Evolutionary conservation across 192 early-diverging fungal species (phyloP).

Genomic region (Spizellomyces punctatus): DNA sequence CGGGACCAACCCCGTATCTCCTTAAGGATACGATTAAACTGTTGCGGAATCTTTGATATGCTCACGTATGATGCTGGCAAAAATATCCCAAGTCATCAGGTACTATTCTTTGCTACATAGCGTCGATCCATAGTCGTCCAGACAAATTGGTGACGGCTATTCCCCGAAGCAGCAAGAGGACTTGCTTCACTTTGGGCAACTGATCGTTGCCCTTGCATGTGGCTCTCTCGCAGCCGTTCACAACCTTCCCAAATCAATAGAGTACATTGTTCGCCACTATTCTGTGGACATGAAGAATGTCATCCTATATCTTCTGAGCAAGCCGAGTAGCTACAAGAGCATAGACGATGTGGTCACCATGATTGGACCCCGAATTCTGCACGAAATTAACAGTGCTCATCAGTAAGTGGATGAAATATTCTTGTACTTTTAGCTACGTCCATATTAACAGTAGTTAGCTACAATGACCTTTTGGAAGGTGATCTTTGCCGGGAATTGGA

Average conservation of each 20-base stretch:
- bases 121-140: background rate
- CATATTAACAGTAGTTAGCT: constrained; percentile 36
- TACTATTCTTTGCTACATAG: constrained; percentile 5
- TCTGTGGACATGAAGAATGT: constrained; percentile 84
- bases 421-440: background rate
- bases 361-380: constrained; percentile 72
- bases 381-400: constrained; percentile 77
- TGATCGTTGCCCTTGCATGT: constrained; percentile 78
- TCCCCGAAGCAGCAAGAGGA: constrained; percentile 72
- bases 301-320: constrained; percentile 75
- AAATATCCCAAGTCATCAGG: constrained; percentile 62
- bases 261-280: constrained; percentile 74
- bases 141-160: no score
- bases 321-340: constrained; percentile 70
- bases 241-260: constrained; percentile 76
- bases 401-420: constrained; percentile 47
- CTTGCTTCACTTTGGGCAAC: constrained; percentile 76
- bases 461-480: constrained; percentile 79
- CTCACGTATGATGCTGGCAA: constrained; percentile 72
- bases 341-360: constrained; percentile 80
- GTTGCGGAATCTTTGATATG: constrained; percentile 76
- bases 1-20: no score
- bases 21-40: constrained; percentile 67
- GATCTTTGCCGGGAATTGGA: constrained; percentile 83
- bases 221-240: constrained; percentile 68